Conservation (phyloP, 495 filamentous ascomycete species). For the Neurospora sp. region DNA sequence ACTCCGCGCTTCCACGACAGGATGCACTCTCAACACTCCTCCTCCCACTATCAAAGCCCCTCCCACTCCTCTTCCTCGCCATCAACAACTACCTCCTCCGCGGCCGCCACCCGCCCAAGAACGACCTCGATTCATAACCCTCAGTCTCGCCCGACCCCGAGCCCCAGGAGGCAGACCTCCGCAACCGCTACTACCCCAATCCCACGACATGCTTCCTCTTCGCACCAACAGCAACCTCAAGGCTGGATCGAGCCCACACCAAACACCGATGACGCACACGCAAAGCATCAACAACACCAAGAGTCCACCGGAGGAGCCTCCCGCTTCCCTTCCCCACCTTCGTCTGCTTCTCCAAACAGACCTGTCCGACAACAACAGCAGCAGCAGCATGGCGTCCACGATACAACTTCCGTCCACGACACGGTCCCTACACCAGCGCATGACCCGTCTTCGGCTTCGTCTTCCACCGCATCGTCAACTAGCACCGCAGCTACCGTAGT, state of each 20-base stretch:
- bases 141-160: slow-evolving; percentile 16
- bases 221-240: slow-evolving; percentile 1
- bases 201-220: not conserved
- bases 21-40: slow-evolving; percentile 34
- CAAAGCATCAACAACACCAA: slow-evolving; percentile 12
- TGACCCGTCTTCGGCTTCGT: slow-evolving; percentile 27
- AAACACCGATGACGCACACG: not conserved
- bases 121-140: not conserved
- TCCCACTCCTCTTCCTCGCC: slow-evolving; percentile 28
- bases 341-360: slow-evolving; percentile 35
- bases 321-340: slow-evolving; percentile 38
- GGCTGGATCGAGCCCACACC: slow-evolving; percentile 6
- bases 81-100: slow-evolving; percentile 16
- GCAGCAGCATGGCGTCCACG: slow-evolving; percentile 29
- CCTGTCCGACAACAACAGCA: slow-evolving; percentile 11
- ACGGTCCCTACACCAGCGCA: slow-evolving; percentile 10
- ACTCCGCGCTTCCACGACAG: slow-evolving; percentile 36
- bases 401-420: slow-evolving; percentile 5
- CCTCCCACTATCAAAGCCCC: slow-evolving; percentile 25
- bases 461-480: slow-evolving; percentile 35
- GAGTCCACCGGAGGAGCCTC: slow-evolving; percentile 24
- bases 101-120: not conserved
- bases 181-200: slow-evolving; percentile 5
- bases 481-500: slow-evolving; percentile 24
- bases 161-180: slow-evolving; percentile 20